Conservation (phyloP, 2,329 filamentous ascomycete genomes). For the Aspergillus ruber region DNA sequence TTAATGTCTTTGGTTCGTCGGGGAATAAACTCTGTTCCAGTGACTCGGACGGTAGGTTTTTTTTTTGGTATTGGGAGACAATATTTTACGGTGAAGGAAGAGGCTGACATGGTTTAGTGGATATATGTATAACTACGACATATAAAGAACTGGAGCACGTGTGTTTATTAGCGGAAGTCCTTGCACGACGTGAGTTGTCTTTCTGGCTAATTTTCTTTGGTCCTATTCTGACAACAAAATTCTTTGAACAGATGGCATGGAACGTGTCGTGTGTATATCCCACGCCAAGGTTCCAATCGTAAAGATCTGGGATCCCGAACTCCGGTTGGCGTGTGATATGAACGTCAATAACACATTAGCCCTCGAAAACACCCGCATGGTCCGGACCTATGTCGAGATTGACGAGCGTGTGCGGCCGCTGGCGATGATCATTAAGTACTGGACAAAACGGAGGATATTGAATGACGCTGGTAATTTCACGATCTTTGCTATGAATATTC, state of each 20-base stretch:
- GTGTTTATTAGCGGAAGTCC: constrained; percentile 79
- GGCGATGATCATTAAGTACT: constrained; percentile 96
- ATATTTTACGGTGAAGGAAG: not conserved
- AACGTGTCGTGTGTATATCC: constrained; percentile 89
- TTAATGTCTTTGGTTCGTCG: constrained; percentile 95
- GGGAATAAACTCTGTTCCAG: constrained; percentile 91
- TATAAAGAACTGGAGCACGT: constrained; percentile 84
- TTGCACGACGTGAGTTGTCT: constrained; percentile 67
- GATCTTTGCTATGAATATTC: not conserved
- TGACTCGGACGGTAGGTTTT: constrained; percentile 78
- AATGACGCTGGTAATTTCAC: constrained; percentile 81
- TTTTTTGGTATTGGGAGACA: not conserved
- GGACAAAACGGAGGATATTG: constrained; percentile 85
- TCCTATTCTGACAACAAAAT: constrained; percentile 7
- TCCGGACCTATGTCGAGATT: constrained; percentile 90
- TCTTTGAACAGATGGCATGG: constrained; percentile 70
- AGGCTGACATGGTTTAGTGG: constrained; percentile 54
- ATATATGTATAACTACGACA: constrained; percentile 92
- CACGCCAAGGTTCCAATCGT: constrained; percentile 97
- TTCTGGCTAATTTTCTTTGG: not conserved
- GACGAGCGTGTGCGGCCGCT: constrained; percentile 85
- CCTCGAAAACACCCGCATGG: constrained; percentile 95
- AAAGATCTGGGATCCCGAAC: constrained; percentile 95
- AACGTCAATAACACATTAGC: constrained; percentile 97
- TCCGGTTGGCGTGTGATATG: constrained; percentile 88